Base-by-base conservation (phyloP, 768 basidiomycete genomes). In the Hebeloma cylindrosporum region DNA sequence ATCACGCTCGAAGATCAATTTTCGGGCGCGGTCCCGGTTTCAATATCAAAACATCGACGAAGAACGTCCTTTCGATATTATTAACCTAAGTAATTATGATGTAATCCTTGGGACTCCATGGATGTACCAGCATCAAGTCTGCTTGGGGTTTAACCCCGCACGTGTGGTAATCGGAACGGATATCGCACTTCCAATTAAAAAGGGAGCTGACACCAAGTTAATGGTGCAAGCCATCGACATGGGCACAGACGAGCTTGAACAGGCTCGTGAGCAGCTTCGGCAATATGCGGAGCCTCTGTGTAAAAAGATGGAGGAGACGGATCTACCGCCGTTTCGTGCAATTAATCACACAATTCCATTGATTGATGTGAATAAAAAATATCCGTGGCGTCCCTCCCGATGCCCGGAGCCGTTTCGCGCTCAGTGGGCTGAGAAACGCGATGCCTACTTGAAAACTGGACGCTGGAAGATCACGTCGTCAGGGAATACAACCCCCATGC, bases 331-430 rank as follows among this genome's bases (percentile, higher is more conserved):
- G 0, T 35, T 71, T 3, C 18, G 62, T 0, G 68, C 46, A 0
- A 66, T 75, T 2, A 74, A 75, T 50, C 71, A 75, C 47, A 33
- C 30, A 0, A 74, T 75, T 1, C 63, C 60, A 0, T 47, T 75
- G 20, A 70, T 71, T 10, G 62, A 73, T 37, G 53, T 60, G 16
- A 23, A 47, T 0, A 52, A 45, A 30, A 45, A 47, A 0, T 71
- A 71, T 36, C 36, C 50, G 0, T 75, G 69, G 69, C 44, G 60
- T 3, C 56, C 60, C 1, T 56, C 65, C 0, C 31, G 47, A 4
- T 74, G 73, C 44, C 64, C 68, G 0, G 67, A 73, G 23, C 57
- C 66, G 1, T 43, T 71, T 5, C 30, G 42, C 2, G 8, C 39
- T 0, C 61, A 60, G 25, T 64, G 60, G 62, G 40, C 18, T 26